Percentiles rank a stretch among this genome's conserved stretches.
Evolutionary conservation across 768 basidiomycete species (phyloP).

Genomic region (Amylocystis lapponica): DNA sequence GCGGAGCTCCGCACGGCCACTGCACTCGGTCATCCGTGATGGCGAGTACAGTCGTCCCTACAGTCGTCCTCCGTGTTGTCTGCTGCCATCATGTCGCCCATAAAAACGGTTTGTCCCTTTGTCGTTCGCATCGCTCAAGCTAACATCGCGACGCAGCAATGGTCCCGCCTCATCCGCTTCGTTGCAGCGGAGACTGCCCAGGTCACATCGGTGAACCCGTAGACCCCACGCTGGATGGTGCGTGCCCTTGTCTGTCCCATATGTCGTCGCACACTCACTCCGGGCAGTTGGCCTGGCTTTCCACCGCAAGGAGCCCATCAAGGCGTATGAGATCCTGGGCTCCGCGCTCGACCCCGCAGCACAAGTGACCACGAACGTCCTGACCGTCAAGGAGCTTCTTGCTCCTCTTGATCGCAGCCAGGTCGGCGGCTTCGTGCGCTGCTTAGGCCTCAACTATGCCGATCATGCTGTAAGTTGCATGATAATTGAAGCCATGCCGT

Average conservation of each 20-base stretch:
- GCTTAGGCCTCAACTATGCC: slow-evolving; percentile 78
- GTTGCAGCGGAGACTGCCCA: slow-evolving; percentile 67
- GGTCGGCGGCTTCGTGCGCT: slow-evolving; percentile 59
- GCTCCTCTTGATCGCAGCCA: slow-evolving; percentile 63
- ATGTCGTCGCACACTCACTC: background rate
- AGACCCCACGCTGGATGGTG: slow-evolving; percentile 60
- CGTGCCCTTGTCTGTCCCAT: slow-evolving; percentile 5
- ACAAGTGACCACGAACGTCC: slow-evolving; percentile 51
- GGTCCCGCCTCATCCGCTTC: slow-evolving; percentile 81
- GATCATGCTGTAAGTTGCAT: slow-evolving; percentile 66
- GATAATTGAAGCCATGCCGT: background rate
- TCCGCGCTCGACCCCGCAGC: slow-evolving; percentile 63
- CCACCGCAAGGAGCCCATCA: slow-evolving; percentile 48
- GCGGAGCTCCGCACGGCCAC: background rate
- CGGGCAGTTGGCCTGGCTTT: slow-evolving; percentile 50
- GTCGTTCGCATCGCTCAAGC: background rate
- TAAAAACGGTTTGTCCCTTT: slow-evolving; percentile 47
- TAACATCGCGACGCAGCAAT: slow-evolving; percentile 39
- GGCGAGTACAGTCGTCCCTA: background rate
- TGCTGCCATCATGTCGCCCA: slow-evolving; percentile 45
- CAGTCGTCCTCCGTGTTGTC: background rate
- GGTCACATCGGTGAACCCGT: slow-evolving; percentile 74
- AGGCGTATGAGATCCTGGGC: slow-evolving; percentile 68
- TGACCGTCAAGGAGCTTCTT: slow-evolving; percentile 70
- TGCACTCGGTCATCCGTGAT: background rate